phyloP scores from a whole-genome alignment of 108 stramenopile species.

The Fistulifera solaris region DNA sequence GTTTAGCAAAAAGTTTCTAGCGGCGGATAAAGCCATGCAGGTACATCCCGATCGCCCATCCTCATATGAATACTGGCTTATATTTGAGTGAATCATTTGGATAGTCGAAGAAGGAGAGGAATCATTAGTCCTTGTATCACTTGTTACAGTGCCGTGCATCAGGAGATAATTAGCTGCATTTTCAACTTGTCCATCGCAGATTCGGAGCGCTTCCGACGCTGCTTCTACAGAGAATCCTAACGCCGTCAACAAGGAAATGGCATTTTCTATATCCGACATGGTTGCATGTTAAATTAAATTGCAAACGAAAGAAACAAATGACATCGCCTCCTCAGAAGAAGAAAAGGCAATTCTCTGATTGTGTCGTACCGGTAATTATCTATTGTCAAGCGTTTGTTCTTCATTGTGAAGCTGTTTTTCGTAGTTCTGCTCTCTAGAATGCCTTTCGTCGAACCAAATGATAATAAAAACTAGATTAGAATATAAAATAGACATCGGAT shows the following conservation, averaged over 20 bases:
- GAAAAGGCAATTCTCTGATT: too few species aligned
- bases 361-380: too few species aligned
- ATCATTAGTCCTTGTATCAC: background rate
- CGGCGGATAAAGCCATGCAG: conserved; percentile 61
- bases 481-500: too few species aligned
- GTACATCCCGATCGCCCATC: conserved; percentile 69
- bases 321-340: too few species aligned
- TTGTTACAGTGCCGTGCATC: background rate
- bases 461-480: too few species aligned
- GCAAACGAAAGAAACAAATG: too few species aligned
- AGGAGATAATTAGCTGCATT: conserved; percentile 41
- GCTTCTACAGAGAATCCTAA: conserved; percentile 53
- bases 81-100: conserved; percentile 23
- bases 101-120: background rate
- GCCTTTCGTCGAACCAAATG: too few species aligned
- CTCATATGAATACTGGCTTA: conserved; percentile 51
- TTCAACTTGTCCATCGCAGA: conserved; percentile 44
- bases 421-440: too few species aligned
- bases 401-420: too few species aligned
- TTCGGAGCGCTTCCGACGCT: conserved; percentile 28
- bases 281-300: too few species aligned
- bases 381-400: too few species aligned
- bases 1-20: conserved; percentile 22
- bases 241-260: conserved; percentile 21
- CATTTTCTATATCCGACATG: background rate